A percentile compares a stretch with the other conserved stretches of the same genome.
Conservation (phyloP, 257 asterid genomes). For the Cynanchum wilfordii region DNA sequence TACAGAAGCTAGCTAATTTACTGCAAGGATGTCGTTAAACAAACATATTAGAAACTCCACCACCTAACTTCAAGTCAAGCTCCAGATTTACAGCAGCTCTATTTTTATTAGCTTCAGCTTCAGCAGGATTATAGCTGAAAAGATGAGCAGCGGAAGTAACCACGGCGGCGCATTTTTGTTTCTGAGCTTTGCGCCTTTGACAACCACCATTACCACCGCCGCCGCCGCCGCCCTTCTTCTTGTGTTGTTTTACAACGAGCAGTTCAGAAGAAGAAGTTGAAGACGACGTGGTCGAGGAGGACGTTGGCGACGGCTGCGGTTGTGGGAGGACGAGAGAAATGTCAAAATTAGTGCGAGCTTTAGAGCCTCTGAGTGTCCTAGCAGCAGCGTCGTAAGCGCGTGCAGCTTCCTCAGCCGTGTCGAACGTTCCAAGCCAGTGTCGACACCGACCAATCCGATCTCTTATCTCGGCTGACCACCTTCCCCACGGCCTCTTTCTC, state of each 20-base stretch:
- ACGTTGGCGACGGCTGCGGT: constrained; percentile 14
- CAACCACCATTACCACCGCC: neutral
- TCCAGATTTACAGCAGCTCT: constrained; percentile 36
- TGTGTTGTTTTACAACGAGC: neutral
- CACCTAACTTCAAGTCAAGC: constrained; percentile 47
- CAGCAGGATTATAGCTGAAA: constrained; percentile 28
- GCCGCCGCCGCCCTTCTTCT: neutral
- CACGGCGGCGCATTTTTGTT: constrained; percentile 41
- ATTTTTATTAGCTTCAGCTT: neutral
- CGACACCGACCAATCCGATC: constrained; percentile 86
- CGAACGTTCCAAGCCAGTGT: constrained; percentile 88
- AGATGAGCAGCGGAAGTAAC: constrained; percentile 60
- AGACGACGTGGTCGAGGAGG: neutral
- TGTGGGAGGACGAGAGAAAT: constrained; percentile 45
- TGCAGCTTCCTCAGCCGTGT: constrained; percentile 90
- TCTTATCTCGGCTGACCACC: constrained; percentile 90
- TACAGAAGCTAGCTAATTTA: no score
- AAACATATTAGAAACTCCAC: neutral
- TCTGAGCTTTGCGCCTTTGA: constrained; percentile 12
- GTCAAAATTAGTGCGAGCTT: constrained; percentile 68
- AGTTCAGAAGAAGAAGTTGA: constrained; percentile 15
- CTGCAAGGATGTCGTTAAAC: neutral
- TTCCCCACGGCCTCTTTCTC: constrained; percentile 86
- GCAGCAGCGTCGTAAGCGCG: constrained; percentile 94
- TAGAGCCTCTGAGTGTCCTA: constrained; percentile 64